Base-by-base conservation (phyloP, 768 basidiomycete genomes). In the Chiua virens region DNA sequence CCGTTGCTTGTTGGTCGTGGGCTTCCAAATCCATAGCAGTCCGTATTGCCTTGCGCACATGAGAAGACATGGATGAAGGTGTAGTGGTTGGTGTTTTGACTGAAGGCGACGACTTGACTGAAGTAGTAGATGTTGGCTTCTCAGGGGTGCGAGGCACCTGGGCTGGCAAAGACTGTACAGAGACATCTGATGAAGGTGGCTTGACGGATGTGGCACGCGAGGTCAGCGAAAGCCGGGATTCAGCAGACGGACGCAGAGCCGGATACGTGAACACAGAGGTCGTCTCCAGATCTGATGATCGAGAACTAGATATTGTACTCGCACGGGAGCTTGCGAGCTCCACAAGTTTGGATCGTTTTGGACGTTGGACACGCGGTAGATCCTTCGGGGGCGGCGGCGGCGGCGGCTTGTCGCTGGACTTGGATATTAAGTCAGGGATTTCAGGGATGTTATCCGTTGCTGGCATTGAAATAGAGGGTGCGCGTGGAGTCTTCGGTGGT, bases 201-300 rank as follows among this genome's bases (percentile, higher is more conserved):
- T 44, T 59, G 34, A 41, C 20, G 13, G 56, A 61, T 17, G 67
- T 61, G 35, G 56, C 52, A 27, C 53, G 64, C 3, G 71, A 65
- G 48, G 57, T 61, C 11, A 65, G 43, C 36, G 69, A 71, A 43
- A 71, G 53, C 27, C 69, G 62, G 18, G 87, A 89, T 43, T 79
- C 75, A 3, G 81, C 64, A 23, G 84, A 77, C n/a, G 87, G 89
- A 17, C 88, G 83, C 53, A 89, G 74, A 17, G 63, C 76, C 21
- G 87, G 85, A 61, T 85, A 90, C 1, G 89, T 89, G 58, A 83
- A 79, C n/a, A 86, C 75, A 22, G 87, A 83, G 4, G 80, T 82
- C 0, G 80, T 71, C 30, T 79, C 72, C 38, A 80, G 51, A 51
- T 78, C 79, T 3, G 78, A 80, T 21, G 82, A 80, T 43, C 77